Evolutionary conservation across 176 grass and related monocot genomes (phyloP).

Genomic region (Oryza australiensis): DNA sequence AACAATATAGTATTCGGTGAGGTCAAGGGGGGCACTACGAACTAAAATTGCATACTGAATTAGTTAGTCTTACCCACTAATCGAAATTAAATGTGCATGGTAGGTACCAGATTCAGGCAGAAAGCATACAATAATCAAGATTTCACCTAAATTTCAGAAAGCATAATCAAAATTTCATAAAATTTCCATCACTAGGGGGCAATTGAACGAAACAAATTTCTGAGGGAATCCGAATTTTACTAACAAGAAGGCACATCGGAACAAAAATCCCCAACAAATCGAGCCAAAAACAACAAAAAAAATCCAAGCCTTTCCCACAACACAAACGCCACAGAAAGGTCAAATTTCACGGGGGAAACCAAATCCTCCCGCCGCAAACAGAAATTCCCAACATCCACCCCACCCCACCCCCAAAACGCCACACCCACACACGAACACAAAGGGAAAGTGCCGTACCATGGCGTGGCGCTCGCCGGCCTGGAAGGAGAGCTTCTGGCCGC

Average conservation of each 20-base stretch:
- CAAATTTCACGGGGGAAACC: not conserved
- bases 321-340: not conserved
- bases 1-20: slow-evolving; percentile 6
- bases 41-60: not conserved
- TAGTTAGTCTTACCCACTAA: not conserved
- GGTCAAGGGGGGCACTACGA: not conserved
- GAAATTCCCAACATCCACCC: not conserved
- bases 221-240: not conserved
- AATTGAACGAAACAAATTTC: not conserved
- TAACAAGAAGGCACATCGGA: not conserved
- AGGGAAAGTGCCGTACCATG: slow-evolving; percentile 34
- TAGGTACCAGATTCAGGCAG: not conserved
- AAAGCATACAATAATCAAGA: not conserved
- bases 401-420: not conserved
- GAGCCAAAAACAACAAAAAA: not conserved
- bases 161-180: not conserved
- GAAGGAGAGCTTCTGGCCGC: slow-evolving; percentile 67
- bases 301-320: not conserved
- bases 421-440: not conserved
- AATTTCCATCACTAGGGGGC: not conserved
- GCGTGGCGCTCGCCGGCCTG: slow-evolving; percentile 71
- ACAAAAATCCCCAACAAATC: not conserved
- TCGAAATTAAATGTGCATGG: not conserved
- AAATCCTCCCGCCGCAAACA: not conserved
- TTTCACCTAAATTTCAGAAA: not conserved